Base-by-base conservation (phyloP, 2,329 filamentous ascomycete genomes). In the Cercospora zeae-maydis region DNA sequence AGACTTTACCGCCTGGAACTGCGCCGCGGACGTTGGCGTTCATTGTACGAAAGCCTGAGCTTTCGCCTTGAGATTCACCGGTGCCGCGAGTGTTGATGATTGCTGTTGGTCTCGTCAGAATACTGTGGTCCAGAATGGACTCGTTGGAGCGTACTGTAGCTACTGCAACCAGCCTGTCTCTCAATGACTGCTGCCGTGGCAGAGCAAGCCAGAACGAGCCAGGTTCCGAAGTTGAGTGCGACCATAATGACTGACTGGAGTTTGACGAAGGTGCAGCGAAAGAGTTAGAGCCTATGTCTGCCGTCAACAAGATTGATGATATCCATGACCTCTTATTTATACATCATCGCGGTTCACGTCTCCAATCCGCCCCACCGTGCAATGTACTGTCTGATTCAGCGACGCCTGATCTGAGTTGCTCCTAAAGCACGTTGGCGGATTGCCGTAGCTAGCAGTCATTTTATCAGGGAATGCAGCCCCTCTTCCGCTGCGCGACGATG, bases 1-100 rank as follows among this genome's bases (percentile, higher is more conserved):
- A 76, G 24, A 71, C 70, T 10, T 68, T 75, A 37, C 75, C 75
- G 1, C 75, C 75, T 1, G 71, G 60, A 8, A 75, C 52, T 27
- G 72, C 65, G 6, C 56, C 14, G n/a, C 58, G 66, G 51, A 75
- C 67, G 52, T 70, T 69, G 1, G 52, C 16, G 64, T 77, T 76
- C 71, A 77, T 76, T 21, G 73, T 75, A n/a, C 62, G 62, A 69
- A 76, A 76, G 21, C 70, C 73, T 1, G 71, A 63, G 49, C 64
- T 62, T n/a, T 60, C 62, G 2, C 69, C 69, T 54, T 71, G 70
- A 27, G 60, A 16, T 55, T 72, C 70, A 9, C 62, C 61, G 1
- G 70, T 72, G 24, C 71, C 71, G 8, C 71, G 66, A n/a, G 70
- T 72, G 58, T 72, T 63, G 60, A 73, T 69, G 59, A 72, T 62